These are phyloP conservation scores for Psidium friedrichsthalianum DNA, from an alignment of 345 rosid species.

Conservation along the genomic window DNA sequence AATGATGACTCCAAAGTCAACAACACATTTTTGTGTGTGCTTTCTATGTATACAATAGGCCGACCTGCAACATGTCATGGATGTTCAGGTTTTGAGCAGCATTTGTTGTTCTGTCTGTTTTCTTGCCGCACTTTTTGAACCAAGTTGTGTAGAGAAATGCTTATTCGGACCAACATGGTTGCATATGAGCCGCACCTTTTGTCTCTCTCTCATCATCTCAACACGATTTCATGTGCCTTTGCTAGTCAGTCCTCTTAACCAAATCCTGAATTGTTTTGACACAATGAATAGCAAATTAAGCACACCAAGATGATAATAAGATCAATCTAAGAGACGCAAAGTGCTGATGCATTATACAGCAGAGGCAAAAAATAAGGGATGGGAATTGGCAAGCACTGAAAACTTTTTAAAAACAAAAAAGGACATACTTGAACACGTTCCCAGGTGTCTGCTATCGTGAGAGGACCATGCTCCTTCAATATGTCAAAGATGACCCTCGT, in stretches of 20 bases:
- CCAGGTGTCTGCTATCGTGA: constrained; percentile 72
- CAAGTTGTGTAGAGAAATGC: constrained; percentile 44
- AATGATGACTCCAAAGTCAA: background rate
- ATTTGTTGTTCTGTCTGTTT: background rate
- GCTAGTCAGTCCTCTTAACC: constrained; percentile 31
- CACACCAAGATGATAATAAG: background rate
- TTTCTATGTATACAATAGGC: background rate
- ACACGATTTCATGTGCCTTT: constrained; percentile 48
- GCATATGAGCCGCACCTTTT: constrained; percentile 41
- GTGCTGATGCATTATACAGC: background rate
- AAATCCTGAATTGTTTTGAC: constrained; percentile 14
- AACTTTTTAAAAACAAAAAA: background rate
- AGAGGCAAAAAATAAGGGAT: background rate
- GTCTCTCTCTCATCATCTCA: constrained; percentile 57
- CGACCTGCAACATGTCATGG: constrained; percentile 1
- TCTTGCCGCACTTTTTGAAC: constrained; percentile 20
- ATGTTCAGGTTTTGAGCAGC: background rate
- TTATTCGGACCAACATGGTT: constrained; percentile 40
- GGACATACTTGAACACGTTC: constrained; percentile 50
- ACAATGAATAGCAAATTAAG: background rate
- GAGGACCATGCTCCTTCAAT: constrained; percentile 83
- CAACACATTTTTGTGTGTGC: background rate
- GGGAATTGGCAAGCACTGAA: background rate
- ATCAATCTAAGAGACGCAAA: background rate
- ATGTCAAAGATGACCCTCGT: constrained; percentile 65